phyloP scores from a whole-genome alignment of 2,329 filamentous ascomycete genomes.

The Beauveria scarabaeidicola region DNA sequence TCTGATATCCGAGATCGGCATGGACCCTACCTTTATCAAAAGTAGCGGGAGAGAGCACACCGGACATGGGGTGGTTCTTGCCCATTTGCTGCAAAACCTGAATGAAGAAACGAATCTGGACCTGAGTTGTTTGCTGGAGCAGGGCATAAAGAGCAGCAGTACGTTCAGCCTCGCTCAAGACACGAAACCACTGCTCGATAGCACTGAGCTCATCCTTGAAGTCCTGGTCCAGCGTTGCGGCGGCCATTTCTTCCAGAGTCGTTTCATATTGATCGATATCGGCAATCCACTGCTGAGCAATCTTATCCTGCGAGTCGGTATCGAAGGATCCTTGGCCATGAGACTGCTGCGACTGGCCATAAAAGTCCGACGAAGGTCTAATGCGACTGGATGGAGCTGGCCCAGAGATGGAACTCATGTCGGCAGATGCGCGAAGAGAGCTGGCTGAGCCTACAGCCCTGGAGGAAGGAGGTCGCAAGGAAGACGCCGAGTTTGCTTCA shows the following conservation, averaged over 20 bases:
- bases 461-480: slow-evolving; percentile 74
- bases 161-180: slow-evolving; percentile 90
- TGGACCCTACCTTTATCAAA: slow-evolving; percentile 79
- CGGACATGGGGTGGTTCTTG: slow-evolving; percentile 94
- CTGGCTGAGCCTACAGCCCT: slow-evolving; percentile 70
- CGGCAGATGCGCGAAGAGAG: slow-evolving; percentile 87
- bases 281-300: slow-evolving; percentile 96
- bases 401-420: slow-evolving; percentile 75
- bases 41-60: slow-evolving; percentile 85
- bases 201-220: slow-evolving; percentile 99
- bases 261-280: slow-evolving; percentile 99
- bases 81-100: slow-evolving; percentile 98
- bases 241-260: slow-evolving; percentile 98
- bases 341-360: slow-evolving; percentile 64
- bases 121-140: slow-evolving; percentile 95
- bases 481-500: slow-evolving; percentile 73
- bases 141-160: slow-evolving; percentile 93
- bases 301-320: slow-evolving; percentile 77
- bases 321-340: slow-evolving; percentile 62
- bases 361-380: slow-evolving; percentile 91
- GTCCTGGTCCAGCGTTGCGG: slow-evolving; percentile 95
- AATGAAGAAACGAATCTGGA: slow-evolving; percentile 98
- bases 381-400: slow-evolving; percentile 68
- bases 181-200: slow-evolving; percentile 99
- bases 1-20: neutral